These are phyloP conservation scores for Vigna mungo DNA, from an alignment of 306 rosid species.

Conservation along the genomic window DNA sequence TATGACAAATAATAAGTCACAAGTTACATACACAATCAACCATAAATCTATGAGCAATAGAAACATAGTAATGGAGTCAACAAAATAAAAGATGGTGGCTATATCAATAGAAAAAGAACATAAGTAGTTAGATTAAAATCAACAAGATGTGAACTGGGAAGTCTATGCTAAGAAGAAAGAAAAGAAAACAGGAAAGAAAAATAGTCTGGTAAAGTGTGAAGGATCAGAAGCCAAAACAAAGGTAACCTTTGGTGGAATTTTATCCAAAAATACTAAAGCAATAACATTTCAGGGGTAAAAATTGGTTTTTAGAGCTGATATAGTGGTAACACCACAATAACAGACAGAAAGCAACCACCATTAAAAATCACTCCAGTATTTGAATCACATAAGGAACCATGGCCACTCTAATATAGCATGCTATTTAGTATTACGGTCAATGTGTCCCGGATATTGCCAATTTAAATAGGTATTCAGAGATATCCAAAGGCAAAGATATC, in stretches of 20 bases:
- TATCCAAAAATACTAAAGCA: neutral
- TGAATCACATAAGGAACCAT: neutral
- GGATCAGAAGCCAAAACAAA: neutral
- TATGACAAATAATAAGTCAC: neutral
- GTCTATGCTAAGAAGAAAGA: neutral
- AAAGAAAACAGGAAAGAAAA: neutral
- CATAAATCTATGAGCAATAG: neutral
- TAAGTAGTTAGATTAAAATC: neutral
- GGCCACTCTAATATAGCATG: neutral
- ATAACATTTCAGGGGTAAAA: neutral
- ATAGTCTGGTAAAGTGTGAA: neutral
- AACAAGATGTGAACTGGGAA: neutral
- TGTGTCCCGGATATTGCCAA: conserved; percentile 13
- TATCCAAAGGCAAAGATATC: conserved; percentile 39
- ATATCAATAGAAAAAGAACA: neutral
- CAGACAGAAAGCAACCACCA: neutral
- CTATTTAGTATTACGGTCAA: neutral
- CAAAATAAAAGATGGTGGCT: neutral
- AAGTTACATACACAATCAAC: neutral
- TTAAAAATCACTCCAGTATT: neutral
- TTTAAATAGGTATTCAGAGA: conserved; percentile 28
- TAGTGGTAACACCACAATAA: neutral
- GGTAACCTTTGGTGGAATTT: neutral
- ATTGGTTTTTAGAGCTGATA: neutral
- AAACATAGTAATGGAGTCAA: neutral